Evolutionary conservation across 495 filamentous ascomycete genomes (phyloP), one percentile per base, ranked within the genome.

Genomic region (Hypoxylon crocopeplum): DNA sequence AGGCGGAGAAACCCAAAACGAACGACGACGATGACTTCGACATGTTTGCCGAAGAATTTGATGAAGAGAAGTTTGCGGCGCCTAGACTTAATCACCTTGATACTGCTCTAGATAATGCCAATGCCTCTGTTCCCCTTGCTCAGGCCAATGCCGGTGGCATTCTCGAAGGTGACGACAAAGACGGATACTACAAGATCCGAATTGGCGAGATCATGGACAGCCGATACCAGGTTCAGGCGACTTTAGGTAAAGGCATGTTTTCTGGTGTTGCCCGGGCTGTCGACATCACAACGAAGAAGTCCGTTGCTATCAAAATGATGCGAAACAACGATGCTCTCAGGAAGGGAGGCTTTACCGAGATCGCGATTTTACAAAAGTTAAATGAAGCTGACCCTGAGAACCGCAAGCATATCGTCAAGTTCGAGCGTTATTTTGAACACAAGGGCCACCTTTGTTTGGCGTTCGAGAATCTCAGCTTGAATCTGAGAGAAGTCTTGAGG

Each of bases 381-480:
- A 87, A 84, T 36, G 84, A 84, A 15, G 86, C 89, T 15, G 94
- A 98, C 67, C 88, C 90, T 5, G 89, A 94, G 13, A 88, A 94
- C 74, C 94, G 91, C 76, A 95, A 92, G 72, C 92, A 98, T 69
- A 78, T 98, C 48, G 88, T 98, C 62, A 88, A 89, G 56, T 85
- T 97, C 32, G 86, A 93, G 67, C 82, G 91, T 33, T 78, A 83
- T 38, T 98, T 98, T 66, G 92, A 97, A 59, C 92, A 97, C 76
- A 97, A 97, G 76, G 86, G 86, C 8, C 94, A 98, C 75, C 75
- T 98, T 46, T 98, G 94, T 73, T 88, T 98, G 79, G 93, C 93
- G 1, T 98, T 98, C 73, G 94, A 98, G 74, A 93, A 96, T 66
- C 81, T 98, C 41, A 90, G 88, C 70, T 85, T 96, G 75, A 96